phyloP scores from a whole-genome alignment of 1,284 basidiomycete species.

The Abortiporus biennis region DNA sequence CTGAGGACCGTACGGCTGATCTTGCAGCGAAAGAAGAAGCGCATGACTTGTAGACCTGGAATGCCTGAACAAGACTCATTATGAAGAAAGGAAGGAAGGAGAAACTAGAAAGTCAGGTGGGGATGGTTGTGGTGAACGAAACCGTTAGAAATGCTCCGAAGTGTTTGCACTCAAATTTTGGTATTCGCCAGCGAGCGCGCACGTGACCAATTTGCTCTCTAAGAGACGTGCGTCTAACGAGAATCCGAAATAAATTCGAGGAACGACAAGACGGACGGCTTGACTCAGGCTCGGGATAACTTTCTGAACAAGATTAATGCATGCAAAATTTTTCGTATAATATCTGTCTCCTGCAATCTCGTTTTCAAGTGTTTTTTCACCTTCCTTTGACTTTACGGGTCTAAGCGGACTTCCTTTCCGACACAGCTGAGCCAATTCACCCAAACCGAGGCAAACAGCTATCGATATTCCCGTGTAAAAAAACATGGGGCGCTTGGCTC shows the following conservation, averaged over 20 bases:
- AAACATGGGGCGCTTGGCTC: constrained; percentile 3
- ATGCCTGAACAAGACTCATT: constrained; percentile 46
- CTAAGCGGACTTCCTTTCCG: no score
- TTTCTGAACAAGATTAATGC: no score
- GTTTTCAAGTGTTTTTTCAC: no score
- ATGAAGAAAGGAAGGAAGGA: constrained; percentile 13
- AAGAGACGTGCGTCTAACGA: neutral
- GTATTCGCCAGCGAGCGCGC: neutral
- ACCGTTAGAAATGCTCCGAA: neutral
- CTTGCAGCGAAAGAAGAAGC: constrained; percentile 41
- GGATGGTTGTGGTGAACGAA: constrained; percentile 17
- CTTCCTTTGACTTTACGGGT: no score
- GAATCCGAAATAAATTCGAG: neutral
- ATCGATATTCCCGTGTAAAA: no score
- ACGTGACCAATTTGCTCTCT: constrained; percentile 3
- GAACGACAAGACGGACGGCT: no score
- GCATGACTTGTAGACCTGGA: constrained; percentile 50
- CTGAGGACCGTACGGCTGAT: constrained; percentile 28
- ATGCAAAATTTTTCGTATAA: no score
- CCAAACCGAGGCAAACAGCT: constrained; percentile 1
- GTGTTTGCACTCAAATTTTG: constrained; percentile 3
- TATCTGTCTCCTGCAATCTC: no score
- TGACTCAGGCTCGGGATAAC: no score
- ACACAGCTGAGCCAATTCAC: no score
- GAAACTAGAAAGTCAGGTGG: constrained; percentile 13